Percentiles rank a stretch among this genome's conserved stretches.
Evolutionary conservation across 2,329 filamentous ascomycete genomes (phyloP).

Genomic region (Rugonectria rugulosa): DNA sequence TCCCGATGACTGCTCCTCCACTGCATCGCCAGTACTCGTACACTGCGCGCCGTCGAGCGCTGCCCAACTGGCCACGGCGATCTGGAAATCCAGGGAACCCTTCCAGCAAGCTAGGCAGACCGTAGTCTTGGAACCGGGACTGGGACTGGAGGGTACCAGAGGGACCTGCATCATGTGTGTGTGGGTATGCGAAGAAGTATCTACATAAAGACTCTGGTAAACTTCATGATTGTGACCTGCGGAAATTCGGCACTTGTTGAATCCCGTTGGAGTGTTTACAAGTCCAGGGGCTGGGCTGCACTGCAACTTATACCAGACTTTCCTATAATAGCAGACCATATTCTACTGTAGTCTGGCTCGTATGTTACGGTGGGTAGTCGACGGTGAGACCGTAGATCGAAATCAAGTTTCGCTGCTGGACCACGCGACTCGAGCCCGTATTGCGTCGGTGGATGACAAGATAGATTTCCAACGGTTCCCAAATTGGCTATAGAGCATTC

Average conservation of each 20-base stretch:
- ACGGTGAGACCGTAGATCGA: neutral
- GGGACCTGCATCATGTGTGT: neutral
- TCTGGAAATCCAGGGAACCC: neutral
- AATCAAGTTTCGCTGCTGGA: neutral
- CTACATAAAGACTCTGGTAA: neutral
- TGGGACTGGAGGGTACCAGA: neutral
- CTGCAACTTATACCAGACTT: too few species aligned
- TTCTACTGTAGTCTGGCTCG: too few species aligned
- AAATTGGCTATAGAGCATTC: neutral
- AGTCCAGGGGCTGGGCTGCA: too few species aligned
- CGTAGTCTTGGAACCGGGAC: constrained; percentile 5
- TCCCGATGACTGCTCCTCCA: too few species aligned
- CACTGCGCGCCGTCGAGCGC: neutral
- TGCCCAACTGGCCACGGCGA: neutral
- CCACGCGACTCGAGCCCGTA: neutral
- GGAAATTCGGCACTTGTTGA: constrained; percentile 1
- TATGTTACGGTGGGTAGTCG: too few species aligned
- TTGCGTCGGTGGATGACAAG: constrained; percentile 1
- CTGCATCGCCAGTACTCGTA: too few species aligned
- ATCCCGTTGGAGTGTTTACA: neutral
- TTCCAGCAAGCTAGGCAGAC: neutral
- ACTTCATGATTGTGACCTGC: constrained; percentile 2
- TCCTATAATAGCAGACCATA: too few species aligned
- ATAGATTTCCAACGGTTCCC: neutral
- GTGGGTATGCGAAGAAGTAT: too few species aligned